Conservation (phyloP, 2,329 filamentous ascomycete genomes). For the Cercospora zeina region DNA sequence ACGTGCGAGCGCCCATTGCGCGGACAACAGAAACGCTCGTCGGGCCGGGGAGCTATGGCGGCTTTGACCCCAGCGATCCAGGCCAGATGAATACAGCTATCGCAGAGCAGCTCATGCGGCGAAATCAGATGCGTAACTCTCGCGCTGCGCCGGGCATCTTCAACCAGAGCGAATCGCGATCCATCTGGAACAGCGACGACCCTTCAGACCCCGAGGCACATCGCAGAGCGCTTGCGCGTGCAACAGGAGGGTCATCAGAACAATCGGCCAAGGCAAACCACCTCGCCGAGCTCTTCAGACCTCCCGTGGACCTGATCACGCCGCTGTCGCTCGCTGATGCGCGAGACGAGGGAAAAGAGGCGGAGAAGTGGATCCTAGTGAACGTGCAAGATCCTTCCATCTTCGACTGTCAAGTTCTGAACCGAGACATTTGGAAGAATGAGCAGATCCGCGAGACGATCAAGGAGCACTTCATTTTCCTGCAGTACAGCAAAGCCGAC, state of each 20-base stretch:
- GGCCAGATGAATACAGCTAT: slow-evolving; percentile 62
- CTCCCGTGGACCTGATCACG: slow-evolving; percentile 86
- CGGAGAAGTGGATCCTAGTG: slow-evolving; percentile 90
- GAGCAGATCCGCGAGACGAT: slow-evolving; percentile 74
- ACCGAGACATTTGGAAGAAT: slow-evolving; percentile 96
- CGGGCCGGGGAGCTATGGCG: slow-evolving; percentile 50
- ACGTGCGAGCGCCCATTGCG: slow-evolving; percentile 84
- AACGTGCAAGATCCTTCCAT: slow-evolving; percentile 92
- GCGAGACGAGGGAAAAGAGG: slow-evolving; percentile 78
- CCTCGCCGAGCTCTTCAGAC: slow-evolving; percentile 87
- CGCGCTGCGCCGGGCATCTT: slow-evolving; percentile 58
- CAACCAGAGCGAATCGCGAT: slow-evolving; percentile 61
- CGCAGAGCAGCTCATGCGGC: slow-evolving; percentile 59
- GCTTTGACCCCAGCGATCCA: slow-evolving; percentile 46
- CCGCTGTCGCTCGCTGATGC: slow-evolving; percentile 79
- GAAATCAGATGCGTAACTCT: slow-evolving; percentile 21
- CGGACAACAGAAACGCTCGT: slow-evolving; percentile 89
- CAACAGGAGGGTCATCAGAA: slow-evolving; percentile 66
- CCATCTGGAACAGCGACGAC: slow-evolving; percentile 59
- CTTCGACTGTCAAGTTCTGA: slow-evolving; percentile 92
- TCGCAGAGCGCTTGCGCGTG: slow-evolving; percentile 57
- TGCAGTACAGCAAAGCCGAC: slow-evolving; percentile 90
- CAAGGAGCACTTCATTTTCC: slow-evolving; percentile 88
- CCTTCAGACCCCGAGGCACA: slow-evolving; percentile 52
- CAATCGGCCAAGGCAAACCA: slow-evolving; percentile 69